Percentiles rank a stretch among this genome's conserved stretches.
phyloP scores from a whole-genome alignment of 345 rosid species.

The Heritiera littoralis region DNA sequence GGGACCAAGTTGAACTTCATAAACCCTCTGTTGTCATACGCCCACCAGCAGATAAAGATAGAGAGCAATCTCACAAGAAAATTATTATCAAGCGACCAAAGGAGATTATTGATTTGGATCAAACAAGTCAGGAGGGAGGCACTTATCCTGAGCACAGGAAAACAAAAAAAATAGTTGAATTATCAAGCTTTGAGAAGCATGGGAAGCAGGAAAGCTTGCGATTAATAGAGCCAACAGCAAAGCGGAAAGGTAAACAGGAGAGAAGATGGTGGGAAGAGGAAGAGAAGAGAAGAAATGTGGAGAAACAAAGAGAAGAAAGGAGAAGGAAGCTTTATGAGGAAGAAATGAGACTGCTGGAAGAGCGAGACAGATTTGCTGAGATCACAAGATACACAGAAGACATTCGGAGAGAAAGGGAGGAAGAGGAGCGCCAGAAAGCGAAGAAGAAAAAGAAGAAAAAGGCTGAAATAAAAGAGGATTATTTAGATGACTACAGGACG shows the following conservation, averaged over 20 bases:
- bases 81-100: constrained; percentile 74
- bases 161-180: constrained; percentile 79
- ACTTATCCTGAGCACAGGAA: constrained; percentile 64
- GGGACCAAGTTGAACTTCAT: constrained; percentile 60
- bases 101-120: constrained; percentile 71
- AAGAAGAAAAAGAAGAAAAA: constrained; percentile 78
- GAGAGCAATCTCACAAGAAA: constrained; percentile 72
- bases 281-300: constrained; percentile 58
- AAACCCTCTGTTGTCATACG: constrained; percentile 78
- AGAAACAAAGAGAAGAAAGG: constrained; percentile 53
- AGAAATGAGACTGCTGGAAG: constrained; percentile 51
- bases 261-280: constrained; percentile 83
- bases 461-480: constrained; percentile 61
- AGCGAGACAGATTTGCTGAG: constrained; percentile 65
- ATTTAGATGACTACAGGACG: constrained; percentile 49
- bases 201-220: constrained; percentile 43
- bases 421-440: constrained; percentile 78
- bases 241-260: constrained; percentile 62
- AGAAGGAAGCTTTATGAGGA: constrained; percentile 44
- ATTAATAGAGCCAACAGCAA: constrained; percentile 46
- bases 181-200: constrained; percentile 62
- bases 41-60: constrained; percentile 70
- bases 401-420: constrained; percentile 76
- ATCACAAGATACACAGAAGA: constrained; percentile 72
- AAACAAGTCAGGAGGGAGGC: constrained; percentile 68